phyloP scores from a whole-genome alignment of 768 basidiomycete genomes.

The Russula foetens region DNA sequence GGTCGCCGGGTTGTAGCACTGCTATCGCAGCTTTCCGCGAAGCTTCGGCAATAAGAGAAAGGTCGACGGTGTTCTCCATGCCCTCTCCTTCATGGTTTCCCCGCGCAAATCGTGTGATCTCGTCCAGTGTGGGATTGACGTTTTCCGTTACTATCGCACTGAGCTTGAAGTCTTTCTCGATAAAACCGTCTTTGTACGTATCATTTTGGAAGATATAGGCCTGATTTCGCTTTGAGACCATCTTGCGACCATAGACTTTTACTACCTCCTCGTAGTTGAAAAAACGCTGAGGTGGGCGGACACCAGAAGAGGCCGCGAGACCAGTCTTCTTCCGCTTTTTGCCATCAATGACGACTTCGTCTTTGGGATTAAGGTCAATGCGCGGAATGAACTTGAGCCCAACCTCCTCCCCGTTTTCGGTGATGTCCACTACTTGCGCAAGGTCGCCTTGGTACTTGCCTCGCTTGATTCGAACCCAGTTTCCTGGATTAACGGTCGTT shows the following conservation, averaged over 20 bases:
- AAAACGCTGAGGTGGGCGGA: constrained; percentile 83
- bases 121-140: constrained; percentile 92
- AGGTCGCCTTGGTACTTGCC: constrained; percentile 93
- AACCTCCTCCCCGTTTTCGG: constrained; percentile 88
- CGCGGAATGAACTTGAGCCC: constrained; percentile 94
- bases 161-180: constrained; percentile 92
- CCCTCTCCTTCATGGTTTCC: constrained; percentile 62
- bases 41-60: constrained; percentile 88
- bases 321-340: constrained; percentile 73
- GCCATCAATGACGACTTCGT: constrained; percentile 56
- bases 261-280: constrained; percentile 92
- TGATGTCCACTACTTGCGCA: constrained; percentile 91
- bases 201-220: constrained; percentile 87
- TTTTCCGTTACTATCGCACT: constrained; percentile 73
- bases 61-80: constrained; percentile 61
- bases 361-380: constrained; percentile 90
- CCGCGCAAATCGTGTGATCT: constrained; percentile 85
- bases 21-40: constrained; percentile 86
- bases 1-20: constrained; percentile 95
- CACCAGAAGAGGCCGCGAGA: constrained; percentile 36
- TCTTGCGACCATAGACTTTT: constrained; percentile 74
- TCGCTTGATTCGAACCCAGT: constrained; percentile 92
- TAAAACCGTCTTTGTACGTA: constrained; percentile 89
- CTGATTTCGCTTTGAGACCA: constrained; percentile 65
- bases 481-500: constrained; percentile 70